Evolutionary conservation across 257 asterid genomes (phyloP).

Genomic region (Solanum rostratum): DNA sequence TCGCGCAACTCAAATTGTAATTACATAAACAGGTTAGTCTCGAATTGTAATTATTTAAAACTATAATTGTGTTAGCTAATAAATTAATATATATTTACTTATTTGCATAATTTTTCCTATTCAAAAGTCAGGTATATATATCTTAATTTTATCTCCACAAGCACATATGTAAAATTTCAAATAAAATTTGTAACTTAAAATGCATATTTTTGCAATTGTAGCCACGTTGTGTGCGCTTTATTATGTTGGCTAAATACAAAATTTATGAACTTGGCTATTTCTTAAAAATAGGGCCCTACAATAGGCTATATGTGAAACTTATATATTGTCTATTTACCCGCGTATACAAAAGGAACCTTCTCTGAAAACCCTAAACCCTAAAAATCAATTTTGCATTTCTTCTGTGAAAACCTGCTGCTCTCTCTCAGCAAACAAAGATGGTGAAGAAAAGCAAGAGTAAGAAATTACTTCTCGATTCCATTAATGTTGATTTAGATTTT

Average conservation of each 20-base stretch:
- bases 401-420: neutral
- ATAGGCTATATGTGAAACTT: neutral
- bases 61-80: too few species aligned
- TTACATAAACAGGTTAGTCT: too few species aligned
- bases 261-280: neutral
- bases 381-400: neutral
- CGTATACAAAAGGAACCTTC: neutral
- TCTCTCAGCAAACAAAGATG: conserved; percentile 23
- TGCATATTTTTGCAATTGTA: too few species aligned
- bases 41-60: too few species aligned
- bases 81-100: too few species aligned
- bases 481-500: neutral
- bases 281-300: neutral
- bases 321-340: neutral
- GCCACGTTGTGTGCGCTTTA: too few species aligned
- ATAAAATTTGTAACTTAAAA: too few species aligned
- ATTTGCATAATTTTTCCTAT: too few species aligned
- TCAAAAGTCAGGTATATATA: too few species aligned
- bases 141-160: too few species aligned
- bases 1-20: too few species aligned
- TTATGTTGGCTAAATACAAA: neutral
- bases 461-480: neutral
- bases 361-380: neutral
- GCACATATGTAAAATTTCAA: too few species aligned
- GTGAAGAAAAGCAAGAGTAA: conserved; percentile 80